Evolutionary conservation across 352 stramenopile species (phyloP).

Genomic region (Pythium insidiosum): DNA sequence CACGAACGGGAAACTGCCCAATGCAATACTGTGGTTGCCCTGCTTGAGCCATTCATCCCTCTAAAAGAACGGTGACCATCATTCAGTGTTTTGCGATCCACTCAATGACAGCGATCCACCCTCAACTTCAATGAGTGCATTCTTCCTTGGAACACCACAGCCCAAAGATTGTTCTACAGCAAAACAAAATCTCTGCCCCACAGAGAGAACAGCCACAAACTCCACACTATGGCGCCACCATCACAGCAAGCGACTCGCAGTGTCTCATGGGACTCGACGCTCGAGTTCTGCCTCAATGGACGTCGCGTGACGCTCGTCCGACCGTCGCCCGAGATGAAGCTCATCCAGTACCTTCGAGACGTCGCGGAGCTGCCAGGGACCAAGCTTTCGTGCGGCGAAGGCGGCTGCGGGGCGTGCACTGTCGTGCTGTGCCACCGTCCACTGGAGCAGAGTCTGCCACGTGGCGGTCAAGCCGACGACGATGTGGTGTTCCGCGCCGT

Average conservation of each 20-base stretch:
- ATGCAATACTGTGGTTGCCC: not conserved
- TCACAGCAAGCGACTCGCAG: not conserved
- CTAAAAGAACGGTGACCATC: conserved; percentile 6
- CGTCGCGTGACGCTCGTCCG: conserved; percentile 5
- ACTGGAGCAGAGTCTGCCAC: not conserved
- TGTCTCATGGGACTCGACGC: conserved; percentile 7
- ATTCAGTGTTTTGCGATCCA: conserved; percentile 5
- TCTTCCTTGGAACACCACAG: no score
- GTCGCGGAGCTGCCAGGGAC: conserved; percentile 49
- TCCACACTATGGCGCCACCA: no score
- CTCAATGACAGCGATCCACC: conserved; percentile 3
- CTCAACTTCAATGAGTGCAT: not conserved
- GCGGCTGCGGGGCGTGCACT: conserved; percentile 25
- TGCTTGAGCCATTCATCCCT: not conserved
- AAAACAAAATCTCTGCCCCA: no score
- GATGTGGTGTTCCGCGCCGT: conserved; percentile 30
- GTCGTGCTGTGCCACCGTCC: conserved; percentile 21
- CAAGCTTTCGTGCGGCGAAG: conserved; percentile 46
- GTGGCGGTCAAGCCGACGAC: not conserved
- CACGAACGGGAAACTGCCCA: no score
- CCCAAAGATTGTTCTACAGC: no score
- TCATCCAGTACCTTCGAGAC: conserved; percentile 66
- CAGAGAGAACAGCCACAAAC: no score
- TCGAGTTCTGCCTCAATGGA: conserved; percentile 16
- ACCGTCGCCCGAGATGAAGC: conserved; percentile 15